A percentile compares a stretch with the other conserved stretches of the same genome.
Conservation (phyloP, 495 filamentous ascomycete species). For the Oidiodendron maius region DNA sequence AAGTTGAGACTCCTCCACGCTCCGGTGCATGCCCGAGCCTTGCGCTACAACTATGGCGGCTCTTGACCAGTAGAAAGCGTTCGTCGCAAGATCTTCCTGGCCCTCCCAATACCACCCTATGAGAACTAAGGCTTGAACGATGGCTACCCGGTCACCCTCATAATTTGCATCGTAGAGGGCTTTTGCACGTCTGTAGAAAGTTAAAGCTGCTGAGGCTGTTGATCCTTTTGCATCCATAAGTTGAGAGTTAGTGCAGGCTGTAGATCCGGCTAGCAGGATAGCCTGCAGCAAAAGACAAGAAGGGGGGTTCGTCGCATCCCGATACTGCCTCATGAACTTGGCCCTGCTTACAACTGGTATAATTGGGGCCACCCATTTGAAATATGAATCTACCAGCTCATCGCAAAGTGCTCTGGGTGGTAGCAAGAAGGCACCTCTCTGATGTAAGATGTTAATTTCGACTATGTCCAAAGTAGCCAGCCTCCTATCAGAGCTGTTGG, state of each 20-base stretch:
- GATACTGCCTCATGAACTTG: conserved; percentile 92
- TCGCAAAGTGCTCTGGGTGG: conserved; percentile 88
- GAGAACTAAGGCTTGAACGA: conserved; percentile 88
- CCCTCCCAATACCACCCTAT: conserved; percentile 99
- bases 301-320: conserved; percentile 89
- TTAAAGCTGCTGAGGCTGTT: conserved; percentile 92
- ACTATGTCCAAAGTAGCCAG: conserved; percentile 87
- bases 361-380: conserved; percentile 97
- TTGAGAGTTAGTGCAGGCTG: conserved; percentile 90
- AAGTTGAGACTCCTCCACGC: conserved; percentile 90
- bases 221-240: conserved; percentile 96
- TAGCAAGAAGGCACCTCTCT: conserved; percentile 87
- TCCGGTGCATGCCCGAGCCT: conserved; percentile 96
- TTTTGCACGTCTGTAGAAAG: conserved; percentile 97
- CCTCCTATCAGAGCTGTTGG: conserved; percentile 76
- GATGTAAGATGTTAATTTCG: conserved; percentile 93
- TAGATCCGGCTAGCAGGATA: conserved; percentile 84
- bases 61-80: conserved; percentile 98
- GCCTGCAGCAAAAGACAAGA: conserved; percentile 89
- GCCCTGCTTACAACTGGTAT: conserved; percentile 92
- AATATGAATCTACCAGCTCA: conserved; percentile 91
- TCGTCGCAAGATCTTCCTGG: conserved; percentile 98
- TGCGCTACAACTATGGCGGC: conserved; percentile 96
- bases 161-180: conserved; percentile 97
- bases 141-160: conserved; percentile 94